phyloP scores from a whole-genome alignment of 2,329 filamentous ascomycete species.

The Penicillium sp. region DNA sequence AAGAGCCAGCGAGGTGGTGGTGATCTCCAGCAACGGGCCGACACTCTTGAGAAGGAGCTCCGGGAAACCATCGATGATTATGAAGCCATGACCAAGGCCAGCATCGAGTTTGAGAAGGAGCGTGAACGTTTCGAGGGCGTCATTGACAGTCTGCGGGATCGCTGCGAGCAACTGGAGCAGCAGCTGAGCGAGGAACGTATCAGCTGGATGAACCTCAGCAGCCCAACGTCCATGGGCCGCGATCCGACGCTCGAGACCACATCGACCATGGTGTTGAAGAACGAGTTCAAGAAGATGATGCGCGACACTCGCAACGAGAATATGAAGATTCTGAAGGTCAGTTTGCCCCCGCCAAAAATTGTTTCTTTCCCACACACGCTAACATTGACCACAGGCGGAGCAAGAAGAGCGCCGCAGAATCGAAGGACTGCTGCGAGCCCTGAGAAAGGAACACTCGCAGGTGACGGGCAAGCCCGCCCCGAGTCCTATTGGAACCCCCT shows the following conservation, averaged over 20 bases:
- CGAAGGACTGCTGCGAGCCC: constrained; percentile 64
- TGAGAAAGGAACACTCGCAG: constrained; percentile 47
- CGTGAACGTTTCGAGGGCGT: constrained; percentile 66
- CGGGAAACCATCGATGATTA: constrained; percentile 71
- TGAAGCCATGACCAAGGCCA: constrained; percentile 70
- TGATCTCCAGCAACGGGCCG: constrained; percentile 53
- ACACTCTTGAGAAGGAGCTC: constrained; percentile 67
- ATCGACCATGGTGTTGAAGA: constrained; percentile 70
- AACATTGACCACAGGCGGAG: constrained; percentile 58
- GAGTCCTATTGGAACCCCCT: constrained; percentile 39
- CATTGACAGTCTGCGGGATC: constrained; percentile 67
- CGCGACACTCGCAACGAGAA: constrained; percentile 70
- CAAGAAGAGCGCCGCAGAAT: constrained; percentile 71
- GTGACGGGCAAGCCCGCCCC: constrained; percentile 37
- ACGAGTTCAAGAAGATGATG: constrained; percentile 83
- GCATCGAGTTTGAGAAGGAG: constrained; percentile 73
- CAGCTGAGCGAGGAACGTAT: constrained; percentile 71
- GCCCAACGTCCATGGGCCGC: constrained; percentile 50
- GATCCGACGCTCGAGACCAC: constrained; percentile 58
- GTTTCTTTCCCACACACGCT: constrained; percentile 13
- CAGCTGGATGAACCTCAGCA: constrained; percentile 65
- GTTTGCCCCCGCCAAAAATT: constrained; percentile 32
- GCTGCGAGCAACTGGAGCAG: constrained; percentile 65
- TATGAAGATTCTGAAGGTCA: constrained; percentile 66
- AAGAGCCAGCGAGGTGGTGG: constrained; percentile 41